A percentile compares a stretch with the other conserved stretches of the same genome.
Evolutionary conservation across 2,329 filamentous ascomycete genomes (phyloP).

Genomic region (Pseudogymnoascus sp.): DNA sequence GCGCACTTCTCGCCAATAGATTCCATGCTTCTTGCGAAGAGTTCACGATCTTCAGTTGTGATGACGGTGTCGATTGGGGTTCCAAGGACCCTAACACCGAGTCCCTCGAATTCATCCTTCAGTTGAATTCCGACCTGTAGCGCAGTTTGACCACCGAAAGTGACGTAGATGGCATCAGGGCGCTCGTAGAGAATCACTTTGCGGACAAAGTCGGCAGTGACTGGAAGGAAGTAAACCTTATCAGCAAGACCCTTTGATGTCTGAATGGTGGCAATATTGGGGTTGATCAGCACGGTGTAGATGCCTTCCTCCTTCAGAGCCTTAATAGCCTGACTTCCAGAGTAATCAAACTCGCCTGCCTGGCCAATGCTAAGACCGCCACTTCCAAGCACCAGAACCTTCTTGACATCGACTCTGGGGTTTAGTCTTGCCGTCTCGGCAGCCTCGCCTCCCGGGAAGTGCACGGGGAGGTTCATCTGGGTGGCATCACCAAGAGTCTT

Average conservation of each 20-base stretch:
- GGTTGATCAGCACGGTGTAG: slow-evolving; percentile 96
- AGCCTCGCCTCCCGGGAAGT: slow-evolving; percentile 76
- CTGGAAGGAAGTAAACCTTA: slow-evolving; percentile 97
- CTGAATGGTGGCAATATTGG: slow-evolving; percentile 97
- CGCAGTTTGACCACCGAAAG: slow-evolving; percentile 95
- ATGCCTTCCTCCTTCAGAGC: slow-evolving; percentile 96
- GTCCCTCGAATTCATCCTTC: slow-evolving; percentile 88
- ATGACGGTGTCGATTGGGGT: slow-evolving; percentile 98
- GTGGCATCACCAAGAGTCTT: slow-evolving; percentile 59
- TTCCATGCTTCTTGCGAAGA: slow-evolving; percentile 97
- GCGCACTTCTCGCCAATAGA: slow-evolving; percentile 96
- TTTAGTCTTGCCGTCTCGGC: slow-evolving; percentile 69
- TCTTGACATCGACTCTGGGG: slow-evolving; percentile 79
- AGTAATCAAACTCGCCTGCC: slow-evolving; percentile 98
- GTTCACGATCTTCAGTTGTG: slow-evolving; percentile 93
- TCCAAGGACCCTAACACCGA: slow-evolving; percentile 89
- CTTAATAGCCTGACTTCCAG: slow-evolving; percentile 96
- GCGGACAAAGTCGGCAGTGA: slow-evolving; percentile 92
- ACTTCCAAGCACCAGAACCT: slow-evolving; percentile 87
- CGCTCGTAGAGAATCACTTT: slow-evolving; percentile 94
- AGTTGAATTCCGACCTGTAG: slow-evolving; percentile 95
- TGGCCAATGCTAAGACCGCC: slow-evolving; percentile 96
- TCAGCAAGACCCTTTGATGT: slow-evolving; percentile 96
- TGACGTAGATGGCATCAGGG: slow-evolving; percentile 94
- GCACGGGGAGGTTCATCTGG: slow-evolving; percentile 62